A percentile compares a stretch with the other conserved stretches of the same genome.
Evolutionary conservation across 306 rosid species (phyloP).

Genomic region (Dryas drummondii): DNA sequence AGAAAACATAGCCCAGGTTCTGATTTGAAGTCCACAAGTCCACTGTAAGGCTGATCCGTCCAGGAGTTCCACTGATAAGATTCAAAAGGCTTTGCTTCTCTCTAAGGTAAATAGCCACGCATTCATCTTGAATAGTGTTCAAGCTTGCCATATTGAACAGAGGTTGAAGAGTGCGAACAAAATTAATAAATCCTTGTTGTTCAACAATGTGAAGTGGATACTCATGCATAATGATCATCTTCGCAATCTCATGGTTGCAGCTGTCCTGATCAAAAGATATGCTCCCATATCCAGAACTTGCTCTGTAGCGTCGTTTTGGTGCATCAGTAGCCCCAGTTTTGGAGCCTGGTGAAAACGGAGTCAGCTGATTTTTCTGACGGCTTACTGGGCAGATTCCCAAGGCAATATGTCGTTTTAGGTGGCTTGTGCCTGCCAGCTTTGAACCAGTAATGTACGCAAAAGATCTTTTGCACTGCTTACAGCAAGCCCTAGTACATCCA

Average conservation of each 20-base stretch:
- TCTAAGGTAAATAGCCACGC: slow-evolving; percentile 50
- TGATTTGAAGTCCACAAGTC: slow-evolving; percentile 75
- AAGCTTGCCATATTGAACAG: slow-evolving; percentile 52
- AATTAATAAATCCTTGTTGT: slow-evolving; percentile 69
- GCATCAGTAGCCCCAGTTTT: slow-evolving; percentile 34
- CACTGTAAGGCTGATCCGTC: slow-evolving; percentile 73
- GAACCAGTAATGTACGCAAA: slow-evolving; percentile 78
- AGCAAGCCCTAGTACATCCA: slow-evolving; percentile 64
- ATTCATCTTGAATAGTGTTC: slow-evolving; percentile 50
- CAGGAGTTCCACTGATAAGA: slow-evolving; percentile 62
- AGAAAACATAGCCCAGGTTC: slow-evolving; percentile 57
- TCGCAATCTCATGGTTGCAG: slow-evolving; percentile 65
- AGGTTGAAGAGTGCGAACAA: slow-evolving; percentile 68
- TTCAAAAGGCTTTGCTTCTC: slow-evolving; percentile 67
- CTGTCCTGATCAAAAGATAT: slow-evolving; percentile 60
- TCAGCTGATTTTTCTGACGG: slow-evolving; percentile 52
- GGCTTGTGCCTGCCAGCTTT: slow-evolving; percentile 85
- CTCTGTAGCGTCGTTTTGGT: slow-evolving; percentile 56
- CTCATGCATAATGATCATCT: slow-evolving; percentile 80
- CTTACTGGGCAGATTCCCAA: slow-evolving; percentile 70
- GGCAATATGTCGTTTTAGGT: slow-evolving; percentile 75
- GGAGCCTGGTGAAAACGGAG: slow-evolving; percentile 24
- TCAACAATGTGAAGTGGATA: slow-evolving; percentile 87
- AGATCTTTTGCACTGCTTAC: slow-evolving; percentile 74
- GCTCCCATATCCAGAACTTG: slow-evolving; percentile 36